Evolutionary conservation across 805 yeast genomes (phyloP).

Genomic region (Metschnikowia gelsemii): DNA sequence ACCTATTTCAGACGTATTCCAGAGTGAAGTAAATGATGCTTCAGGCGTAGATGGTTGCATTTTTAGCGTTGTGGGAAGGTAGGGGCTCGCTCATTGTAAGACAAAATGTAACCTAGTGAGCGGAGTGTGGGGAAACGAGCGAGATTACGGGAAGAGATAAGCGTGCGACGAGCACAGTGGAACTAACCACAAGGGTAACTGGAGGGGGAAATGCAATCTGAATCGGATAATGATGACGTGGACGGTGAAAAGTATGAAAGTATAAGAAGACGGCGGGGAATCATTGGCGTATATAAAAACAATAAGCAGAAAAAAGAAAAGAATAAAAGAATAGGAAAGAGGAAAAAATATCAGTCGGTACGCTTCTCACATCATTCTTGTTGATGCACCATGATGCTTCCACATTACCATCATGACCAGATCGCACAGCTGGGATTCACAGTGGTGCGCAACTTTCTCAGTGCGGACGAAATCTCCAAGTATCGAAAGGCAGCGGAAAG

Average conservation of each 20-base stretch:
- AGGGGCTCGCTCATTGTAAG: too few species aligned
- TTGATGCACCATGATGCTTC: background rate
- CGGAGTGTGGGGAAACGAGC: slow-evolving; percentile 1
- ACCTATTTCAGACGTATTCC: background rate
- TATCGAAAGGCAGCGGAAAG: slow-evolving; percentile 38
- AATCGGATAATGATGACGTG: slow-evolving; percentile 4
- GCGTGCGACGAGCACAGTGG: slow-evolving; percentile 1
- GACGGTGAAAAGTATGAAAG: background rate
- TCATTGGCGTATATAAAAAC: too few species aligned
- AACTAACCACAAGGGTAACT: too few species aligned
- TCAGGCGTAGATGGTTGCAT: background rate
- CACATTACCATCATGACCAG: slow-evolving; percentile 32
- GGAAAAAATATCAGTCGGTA: background rate
- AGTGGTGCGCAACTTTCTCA: slow-evolving; percentile 40
- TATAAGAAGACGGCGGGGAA: too few species aligned
- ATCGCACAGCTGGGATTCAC: slow-evolving; percentile 39
- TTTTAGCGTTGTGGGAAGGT: too few species aligned
- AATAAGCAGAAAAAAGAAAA: background rate
- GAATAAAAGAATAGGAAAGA: background rate
- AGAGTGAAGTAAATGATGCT: too few species aligned
- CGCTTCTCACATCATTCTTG: background rate
- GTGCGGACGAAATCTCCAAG: slow-evolving; percentile 37
- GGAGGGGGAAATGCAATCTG: too few species aligned
- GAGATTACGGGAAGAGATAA: background rate
- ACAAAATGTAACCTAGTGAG: slow-evolving; percentile 7